These are phyloP conservation scores for Schrenkiella parvula DNA, from an alignment of 345 rosid genomes.

Conservation along the genomic window DNA sequence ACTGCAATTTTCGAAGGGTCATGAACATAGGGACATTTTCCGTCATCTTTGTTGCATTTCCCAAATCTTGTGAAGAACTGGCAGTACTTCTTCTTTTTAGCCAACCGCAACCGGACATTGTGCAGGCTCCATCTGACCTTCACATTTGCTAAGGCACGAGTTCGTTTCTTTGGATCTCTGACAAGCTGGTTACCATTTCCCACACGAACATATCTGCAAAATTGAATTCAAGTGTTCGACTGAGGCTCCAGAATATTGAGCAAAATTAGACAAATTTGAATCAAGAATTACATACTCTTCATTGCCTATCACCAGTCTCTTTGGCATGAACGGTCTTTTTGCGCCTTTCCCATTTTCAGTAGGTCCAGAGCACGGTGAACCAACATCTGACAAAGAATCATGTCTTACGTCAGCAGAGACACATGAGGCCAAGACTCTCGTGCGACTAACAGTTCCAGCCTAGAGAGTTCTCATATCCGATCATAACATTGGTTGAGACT, in stretches of 20 bases:
- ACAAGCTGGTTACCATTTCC: conserved; percentile 94
- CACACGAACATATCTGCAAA: conserved; percentile 86
- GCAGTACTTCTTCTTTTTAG: conserved; percentile 78
- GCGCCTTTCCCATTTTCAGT: conserved; percentile 39
- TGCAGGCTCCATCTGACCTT: conserved; percentile 98
- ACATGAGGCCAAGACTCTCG: background rate
- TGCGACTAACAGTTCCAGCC: conserved; percentile 5
- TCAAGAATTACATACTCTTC: conserved; percentile 67
- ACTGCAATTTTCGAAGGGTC: conserved; percentile 91
- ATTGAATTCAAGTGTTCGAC: background rate
- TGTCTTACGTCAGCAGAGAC: conserved; percentile 2
- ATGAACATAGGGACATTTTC: conserved; percentile 88
- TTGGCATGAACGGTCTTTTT: conserved; percentile 69
- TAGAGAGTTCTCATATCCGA: conserved; percentile 8
- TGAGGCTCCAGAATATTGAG: background rate
- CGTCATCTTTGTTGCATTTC: conserved; percentile 90
- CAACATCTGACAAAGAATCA: conserved; percentile 47
- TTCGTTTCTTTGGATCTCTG: conserved; percentile 91
- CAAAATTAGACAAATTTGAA: background rate
- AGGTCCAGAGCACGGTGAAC: conserved; percentile 40
- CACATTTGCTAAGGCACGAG: conserved; percentile 87
- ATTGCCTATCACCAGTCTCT: conserved; percentile 88
- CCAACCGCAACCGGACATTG: conserved; percentile 76
- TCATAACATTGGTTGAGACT: conserved; percentile 1
- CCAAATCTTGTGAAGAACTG: conserved; percentile 98